Percentiles rank a stretch among this genome's conserved stretches.
Evolutionary conservation across 768 basidiomycete genomes (phyloP).

Genomic region (Galerina marginata): DNA sequence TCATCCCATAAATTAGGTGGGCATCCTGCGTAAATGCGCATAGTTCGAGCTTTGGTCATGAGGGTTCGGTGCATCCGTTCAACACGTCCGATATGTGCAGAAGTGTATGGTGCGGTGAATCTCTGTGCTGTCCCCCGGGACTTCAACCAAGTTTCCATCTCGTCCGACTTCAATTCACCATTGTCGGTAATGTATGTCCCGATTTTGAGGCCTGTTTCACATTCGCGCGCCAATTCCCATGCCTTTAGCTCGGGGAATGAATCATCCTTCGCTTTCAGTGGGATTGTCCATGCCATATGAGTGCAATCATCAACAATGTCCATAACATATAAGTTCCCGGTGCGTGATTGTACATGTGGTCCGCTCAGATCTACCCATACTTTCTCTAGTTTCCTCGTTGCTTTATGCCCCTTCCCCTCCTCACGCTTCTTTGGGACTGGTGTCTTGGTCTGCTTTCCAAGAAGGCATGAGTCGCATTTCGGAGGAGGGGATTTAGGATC

Average conservation of each 20-base stretch:
- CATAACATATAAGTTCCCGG: slow-evolving; percentile 35
- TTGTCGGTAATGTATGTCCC: not conserved
- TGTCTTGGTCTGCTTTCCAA: slow-evolving; percentile 41
- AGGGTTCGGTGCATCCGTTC: no score
- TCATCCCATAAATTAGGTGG: not conserved
- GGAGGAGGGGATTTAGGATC: slow-evolving; percentile 23
- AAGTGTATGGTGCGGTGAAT: not conserved
- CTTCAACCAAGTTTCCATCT: not conserved
- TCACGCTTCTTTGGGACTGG: slow-evolving; percentile 34
- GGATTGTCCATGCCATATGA: slow-evolving; percentile 36
- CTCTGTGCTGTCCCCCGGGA: not conserved
- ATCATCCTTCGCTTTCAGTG: slow-evolving; percentile 32
- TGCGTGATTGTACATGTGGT: slow-evolving; percentile 24
- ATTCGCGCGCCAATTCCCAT: slow-evolving; percentile 31
- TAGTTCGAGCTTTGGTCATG: not conserved
- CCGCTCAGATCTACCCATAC: slow-evolving; percentile 39
- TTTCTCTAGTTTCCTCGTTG: slow-evolving; percentile 29
- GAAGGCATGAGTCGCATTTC: slow-evolving; percentile 39
- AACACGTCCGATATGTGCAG: not conserved
- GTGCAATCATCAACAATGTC: slow-evolving; percentile 42
- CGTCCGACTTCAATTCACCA: not conserved
- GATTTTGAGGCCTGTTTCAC: slow-evolving; percentile 14
- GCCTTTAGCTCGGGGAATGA: slow-evolving; percentile 27
- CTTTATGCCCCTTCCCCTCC: slow-evolving; percentile 28
- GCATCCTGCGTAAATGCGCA: not conserved